Base-by-base conservation (phyloP, 257 asterid genomes). In the Solanum arcanum region DNA sequence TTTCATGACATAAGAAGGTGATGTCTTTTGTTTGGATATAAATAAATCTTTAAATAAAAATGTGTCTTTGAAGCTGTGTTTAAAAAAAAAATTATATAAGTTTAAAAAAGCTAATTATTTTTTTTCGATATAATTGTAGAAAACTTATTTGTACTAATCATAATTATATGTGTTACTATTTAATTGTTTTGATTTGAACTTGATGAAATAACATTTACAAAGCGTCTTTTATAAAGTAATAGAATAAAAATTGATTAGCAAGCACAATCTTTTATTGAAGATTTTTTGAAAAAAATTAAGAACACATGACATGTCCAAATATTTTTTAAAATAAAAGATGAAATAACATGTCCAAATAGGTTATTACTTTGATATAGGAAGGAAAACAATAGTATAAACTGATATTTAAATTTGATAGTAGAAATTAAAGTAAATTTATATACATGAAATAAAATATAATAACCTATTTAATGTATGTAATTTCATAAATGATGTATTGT, bases 91-190 rank as follows among this genome's bases (percentile, higher is more conserved):
- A 59, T 21, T 21, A 21, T 66, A 25, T 64, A 9, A 64, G 1
- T 64, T 7, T 2, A 3, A 27, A 13, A 66, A 12, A 5, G 16
- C 8, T 66, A 69, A 31, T 27, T 27, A 68, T 15, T 8, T 14
- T 27, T 3, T 29, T 68, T 3, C 4, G 0, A 3, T 7, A 29
- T 0, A 29, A 68, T 69, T 69, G 6, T 6, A 68, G 0, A 68
- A 68, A 7, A 14, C 5, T 6, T 68, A 27, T 69, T 69, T 69
- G 23, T 31, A 29, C 2, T 29, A 15, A 3, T 14, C 75, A 69
- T 29, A 12, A 31, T 14, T 3, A 29, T 29, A 29, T 29, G 9
- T 69, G 75, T 31, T 29, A 4, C 12, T 69, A 2, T 29, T 68
- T 29, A 15, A 27, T 27, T 12, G 29, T 6, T 27, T 11, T 14